Evolutionary conservation across 2,329 filamentous ascomycete genomes (phyloP), one percentile per base, ranked within the genome.

Genomic region (Cladosporium phlei): DNA sequence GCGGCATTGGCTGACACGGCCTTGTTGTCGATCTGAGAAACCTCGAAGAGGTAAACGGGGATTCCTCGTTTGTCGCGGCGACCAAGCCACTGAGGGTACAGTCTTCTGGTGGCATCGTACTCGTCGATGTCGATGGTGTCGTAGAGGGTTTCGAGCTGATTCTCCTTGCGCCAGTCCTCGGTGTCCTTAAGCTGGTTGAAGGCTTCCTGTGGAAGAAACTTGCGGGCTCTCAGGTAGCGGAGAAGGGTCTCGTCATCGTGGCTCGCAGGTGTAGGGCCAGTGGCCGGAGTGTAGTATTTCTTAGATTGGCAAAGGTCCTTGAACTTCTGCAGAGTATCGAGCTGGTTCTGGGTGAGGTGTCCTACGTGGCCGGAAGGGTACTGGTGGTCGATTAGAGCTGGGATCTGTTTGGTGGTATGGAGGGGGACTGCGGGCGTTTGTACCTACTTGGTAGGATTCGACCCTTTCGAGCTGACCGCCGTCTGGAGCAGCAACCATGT

Each of bases 11-110:
- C 78, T 33, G 80, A 70, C 56, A 96, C 82, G 25, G 84, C 85
- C 71, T 95, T 94, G 63, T 77, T 79, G 70, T 94, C 86, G 58
- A 96, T 78, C 49, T 86, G 80, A 51, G 80, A 79, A 65, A 96
- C 88, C 68, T 94, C 87, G 68, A 86, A 96, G 51, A 96, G 79
- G 68, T 93, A 96, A 57, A 96, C 77, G 6, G 91, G 91, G 52
- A 95, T 95, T 55, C 91, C 91, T 57, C 89, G 85, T 57, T 82
- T 85, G 69, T 96, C 91, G 56, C 90, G 81, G 55, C 89, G 85
- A 46, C 91, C 91, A 16, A 88, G 94, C 86, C 89, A 96, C 80
- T 95, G 88, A 19, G 90, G 89, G 63, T 95, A 95, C 72, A 96
- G 75, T 55, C 80, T 76, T 48, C 85, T 77, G 51, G 86, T 85